Evolutionary conservation across 2,329 filamentous ascomycete species (phyloP).

Genomic region (Trichoderma lentiforme): DNA sequence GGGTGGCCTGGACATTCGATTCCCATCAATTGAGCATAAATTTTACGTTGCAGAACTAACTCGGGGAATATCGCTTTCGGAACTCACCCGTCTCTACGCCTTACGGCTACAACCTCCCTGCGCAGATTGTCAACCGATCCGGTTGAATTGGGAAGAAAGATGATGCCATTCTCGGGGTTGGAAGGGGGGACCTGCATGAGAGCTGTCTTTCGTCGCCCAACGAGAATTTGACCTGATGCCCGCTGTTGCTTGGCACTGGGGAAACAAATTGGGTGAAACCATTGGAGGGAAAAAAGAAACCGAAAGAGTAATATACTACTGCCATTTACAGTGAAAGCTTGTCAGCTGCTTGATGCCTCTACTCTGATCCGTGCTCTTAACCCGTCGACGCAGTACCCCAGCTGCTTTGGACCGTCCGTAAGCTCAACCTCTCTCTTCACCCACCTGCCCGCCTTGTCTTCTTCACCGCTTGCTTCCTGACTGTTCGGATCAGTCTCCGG

Average conservation of each 20-base stretch:
- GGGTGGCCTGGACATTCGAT: not conserved
- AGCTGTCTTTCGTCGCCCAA: not conserved
- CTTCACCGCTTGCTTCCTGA: constrained; percentile 23
- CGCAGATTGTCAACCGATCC: not conserved
- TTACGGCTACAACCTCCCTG: not conserved
- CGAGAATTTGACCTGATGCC: not conserved
- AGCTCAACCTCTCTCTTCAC: constrained; percentile 77
- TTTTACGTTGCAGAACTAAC: not conserved
- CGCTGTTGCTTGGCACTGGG: not conserved
- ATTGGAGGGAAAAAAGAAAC: not conserved
- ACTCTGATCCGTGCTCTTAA: constrained; percentile 68
- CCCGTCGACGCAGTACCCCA: constrained; percentile 81
- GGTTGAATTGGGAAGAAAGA: not conserved
- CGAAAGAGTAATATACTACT: not conserved
- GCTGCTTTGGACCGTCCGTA: constrained; percentile 71
- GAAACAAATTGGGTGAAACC: not conserved
- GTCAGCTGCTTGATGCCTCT: constrained; percentile 39
- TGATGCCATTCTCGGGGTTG: not conserved
- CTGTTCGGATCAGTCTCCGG: constrained; percentile 28
- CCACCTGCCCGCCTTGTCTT: constrained; percentile 52
- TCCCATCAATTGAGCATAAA: not conserved
- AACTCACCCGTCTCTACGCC: not conserved
- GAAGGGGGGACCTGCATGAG: not conserved
- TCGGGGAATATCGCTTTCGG: not conserved
- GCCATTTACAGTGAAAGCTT: not conserved